Evolutionary conservation across 129 eudicot species (phyloP).

Genomic region (Chrysanthemum makinoi): DNA sequence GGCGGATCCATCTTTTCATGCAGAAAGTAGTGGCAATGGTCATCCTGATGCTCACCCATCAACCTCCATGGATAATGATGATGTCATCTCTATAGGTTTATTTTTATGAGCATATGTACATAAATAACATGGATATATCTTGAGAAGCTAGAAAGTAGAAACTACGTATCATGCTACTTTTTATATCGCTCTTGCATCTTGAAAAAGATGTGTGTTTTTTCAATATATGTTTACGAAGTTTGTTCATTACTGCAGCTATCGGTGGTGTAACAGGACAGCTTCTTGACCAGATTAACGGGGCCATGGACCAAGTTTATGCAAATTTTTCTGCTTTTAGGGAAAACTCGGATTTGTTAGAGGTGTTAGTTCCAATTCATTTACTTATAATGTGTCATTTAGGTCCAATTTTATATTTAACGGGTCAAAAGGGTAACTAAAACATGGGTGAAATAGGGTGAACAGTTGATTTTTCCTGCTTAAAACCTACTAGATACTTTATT

Average conservation of each 20-base stretch:
- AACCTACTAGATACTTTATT: neutral
- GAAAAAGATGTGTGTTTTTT: neutral
- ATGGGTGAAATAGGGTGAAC: neutral
- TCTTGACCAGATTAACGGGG: slow-evolving; percentile 55
- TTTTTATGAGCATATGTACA: neutral
- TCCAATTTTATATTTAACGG: neutral
- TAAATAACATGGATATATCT: slow-evolving; percentile 3
- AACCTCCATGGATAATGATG: slow-evolving; percentile 54
- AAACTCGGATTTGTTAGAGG: neutral
- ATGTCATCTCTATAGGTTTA: slow-evolving; percentile 65
- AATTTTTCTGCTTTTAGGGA: slow-evolving; percentile 52
- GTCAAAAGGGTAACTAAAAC: neutral
- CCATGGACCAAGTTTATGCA: slow-evolving; percentile 49
- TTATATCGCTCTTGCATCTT: neutral
- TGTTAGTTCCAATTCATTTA: neutral
- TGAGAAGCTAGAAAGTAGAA: neutral
- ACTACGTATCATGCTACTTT: neutral
- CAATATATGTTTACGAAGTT: neutral
- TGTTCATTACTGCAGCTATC: slow-evolving; percentile 42
- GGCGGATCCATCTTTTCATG: slow-evolving; percentile 46
- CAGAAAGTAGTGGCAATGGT: slow-evolving; percentile 40
- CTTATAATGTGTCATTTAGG: neutral
- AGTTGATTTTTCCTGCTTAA: neutral
- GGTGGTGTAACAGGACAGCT: slow-evolving; percentile 53
- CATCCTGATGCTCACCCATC: slow-evolving; percentile 47